A percentile compares a stretch with the other conserved stretches of the same genome.
phyloP scores from a whole-genome alignment of 306 rosid genomes.

The Hippophae gyantsensis region DNA sequence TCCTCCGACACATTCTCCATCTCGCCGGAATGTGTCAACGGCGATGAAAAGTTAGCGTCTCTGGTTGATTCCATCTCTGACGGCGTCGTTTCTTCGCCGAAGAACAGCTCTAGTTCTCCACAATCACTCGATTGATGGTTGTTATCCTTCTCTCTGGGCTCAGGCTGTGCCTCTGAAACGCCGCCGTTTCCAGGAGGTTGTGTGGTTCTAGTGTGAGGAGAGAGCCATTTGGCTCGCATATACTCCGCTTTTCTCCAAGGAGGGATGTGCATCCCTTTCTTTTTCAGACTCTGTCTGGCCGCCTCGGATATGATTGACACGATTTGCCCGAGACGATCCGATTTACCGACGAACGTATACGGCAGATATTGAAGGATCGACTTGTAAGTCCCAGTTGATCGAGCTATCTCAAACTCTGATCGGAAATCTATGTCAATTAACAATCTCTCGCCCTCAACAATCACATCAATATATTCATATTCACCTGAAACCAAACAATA shows the following conservation, averaged over 20 bases:
- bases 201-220: conserved; percentile 38
- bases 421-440: conserved; percentile 77
- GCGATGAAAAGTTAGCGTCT: neutral
- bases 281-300: conserved; percentile 77
- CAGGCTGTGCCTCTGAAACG: neutral
- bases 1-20: conserved; percentile 9
- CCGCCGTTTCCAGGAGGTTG: conserved; percentile 7
- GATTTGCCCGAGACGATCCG: conserved; percentile 74
- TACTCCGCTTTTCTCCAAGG: conserved; percentile 96
- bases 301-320: conserved; percentile 71
- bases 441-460: conserved; percentile 62
- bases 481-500: conserved; percentile 50
- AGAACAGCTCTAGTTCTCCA: conserved; percentile 64
- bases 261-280: conserved; percentile 94
- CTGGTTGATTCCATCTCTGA: neutral
- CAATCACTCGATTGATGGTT: conserved; percentile 30
- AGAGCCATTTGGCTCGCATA: conserved; percentile 88
- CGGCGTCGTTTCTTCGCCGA: conserved; percentile 41
- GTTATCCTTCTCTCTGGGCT: conserved; percentile 4
- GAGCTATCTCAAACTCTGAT: conserved; percentile 94
- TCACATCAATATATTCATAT: conserved; percentile 81
- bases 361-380: conserved; percentile 76
- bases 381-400: conserved; percentile 77
- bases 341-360: conserved; percentile 67
- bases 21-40: conserved; percentile 5